Evolutionary conservation across 176 grass and related monocot genomes (phyloP).

Genomic region (Triticum aestivum): DNA sequence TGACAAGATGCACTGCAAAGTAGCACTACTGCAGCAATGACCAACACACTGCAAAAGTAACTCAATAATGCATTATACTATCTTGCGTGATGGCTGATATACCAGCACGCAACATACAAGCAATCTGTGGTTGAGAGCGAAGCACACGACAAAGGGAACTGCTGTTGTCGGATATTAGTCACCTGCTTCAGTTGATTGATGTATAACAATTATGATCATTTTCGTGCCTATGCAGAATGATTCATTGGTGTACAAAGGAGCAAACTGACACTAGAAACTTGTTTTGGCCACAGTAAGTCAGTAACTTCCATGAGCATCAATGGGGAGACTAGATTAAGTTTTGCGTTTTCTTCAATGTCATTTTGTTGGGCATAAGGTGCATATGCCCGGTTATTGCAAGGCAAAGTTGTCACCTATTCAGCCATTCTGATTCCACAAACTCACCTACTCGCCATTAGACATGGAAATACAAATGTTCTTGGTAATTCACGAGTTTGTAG

Average conservation of each 20-base stretch:
- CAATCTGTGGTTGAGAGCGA: not conserved
- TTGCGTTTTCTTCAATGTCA: not conserved
- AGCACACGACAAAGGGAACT: not conserved
- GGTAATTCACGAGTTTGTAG: not conserved
- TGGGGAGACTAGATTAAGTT: not conserved
- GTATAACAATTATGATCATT: not conserved
- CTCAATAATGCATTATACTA: not conserved
- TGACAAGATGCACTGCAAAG: not conserved
- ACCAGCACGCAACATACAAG: not conserved
- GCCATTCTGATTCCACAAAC: not conserved
- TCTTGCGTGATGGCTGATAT: not conserved
- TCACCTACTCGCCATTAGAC: not conserved
- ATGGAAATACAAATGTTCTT: not conserved
- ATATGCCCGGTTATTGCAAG: not conserved
- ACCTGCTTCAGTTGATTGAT: not conserved
- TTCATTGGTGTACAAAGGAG: not conserved
- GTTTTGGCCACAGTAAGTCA: not conserved
- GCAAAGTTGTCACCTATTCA: not conserved
- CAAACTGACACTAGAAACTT: not conserved
- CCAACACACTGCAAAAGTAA: conserved; percentile 2
- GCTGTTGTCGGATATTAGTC: not conserved
- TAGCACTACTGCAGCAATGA: not conserved
- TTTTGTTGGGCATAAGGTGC: not conserved
- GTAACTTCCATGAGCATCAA: not conserved
- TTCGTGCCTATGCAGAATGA: not conserved